These are phyloP conservation scores for Termitomyces sp. DNA, from an alignment of 1,284 basidiomycete genomes.

Conservation along the genomic window DNA sequence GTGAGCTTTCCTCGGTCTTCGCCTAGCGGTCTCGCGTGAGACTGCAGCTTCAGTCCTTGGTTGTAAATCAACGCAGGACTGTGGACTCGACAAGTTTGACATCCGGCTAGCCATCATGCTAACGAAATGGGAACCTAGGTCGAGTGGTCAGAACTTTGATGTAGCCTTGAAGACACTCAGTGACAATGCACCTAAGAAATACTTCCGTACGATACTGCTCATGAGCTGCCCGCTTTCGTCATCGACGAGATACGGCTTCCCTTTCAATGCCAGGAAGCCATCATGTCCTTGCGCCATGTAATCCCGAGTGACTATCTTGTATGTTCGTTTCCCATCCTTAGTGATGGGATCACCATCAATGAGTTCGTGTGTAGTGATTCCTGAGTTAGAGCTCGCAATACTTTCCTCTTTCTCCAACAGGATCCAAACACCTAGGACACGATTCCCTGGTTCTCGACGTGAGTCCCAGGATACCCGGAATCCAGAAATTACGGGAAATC, in stretches of 20 bases:
- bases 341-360: constrained; percentile 51
- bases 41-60: constrained; percentile 39
- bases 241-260: constrained; percentile 70
- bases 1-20: constrained; percentile 13
- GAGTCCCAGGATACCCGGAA: constrained; percentile 88
- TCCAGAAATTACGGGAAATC: constrained; percentile 88
- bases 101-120: constrained; percentile 48
- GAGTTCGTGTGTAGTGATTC: constrained; percentile 33
- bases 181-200: constrained; percentile 65
- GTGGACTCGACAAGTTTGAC: constrained; percentile 19
- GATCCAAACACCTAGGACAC: constrained; percentile 73
- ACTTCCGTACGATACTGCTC: constrained; percentile 80
- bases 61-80: constrained; percentile 27
- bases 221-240: constrained; percentile 83
- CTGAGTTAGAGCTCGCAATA: constrained; percentile 30
- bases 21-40: constrained; percentile 34
- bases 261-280: constrained; percentile 71
- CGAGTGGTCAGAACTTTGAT: background rate
- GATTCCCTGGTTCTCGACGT: constrained; percentile 58
- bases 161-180: background rate
- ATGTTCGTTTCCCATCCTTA: constrained; percentile 51
- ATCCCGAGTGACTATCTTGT: constrained; percentile 73
- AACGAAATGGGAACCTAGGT: constrained; percentile 60
- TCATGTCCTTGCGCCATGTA: constrained; percentile 80
- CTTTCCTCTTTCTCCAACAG: constrained; percentile 41